Evolutionary conservation across 768 basidiomycete genomes (phyloP).

Genomic region (Leccinum barrowsii): DNA sequence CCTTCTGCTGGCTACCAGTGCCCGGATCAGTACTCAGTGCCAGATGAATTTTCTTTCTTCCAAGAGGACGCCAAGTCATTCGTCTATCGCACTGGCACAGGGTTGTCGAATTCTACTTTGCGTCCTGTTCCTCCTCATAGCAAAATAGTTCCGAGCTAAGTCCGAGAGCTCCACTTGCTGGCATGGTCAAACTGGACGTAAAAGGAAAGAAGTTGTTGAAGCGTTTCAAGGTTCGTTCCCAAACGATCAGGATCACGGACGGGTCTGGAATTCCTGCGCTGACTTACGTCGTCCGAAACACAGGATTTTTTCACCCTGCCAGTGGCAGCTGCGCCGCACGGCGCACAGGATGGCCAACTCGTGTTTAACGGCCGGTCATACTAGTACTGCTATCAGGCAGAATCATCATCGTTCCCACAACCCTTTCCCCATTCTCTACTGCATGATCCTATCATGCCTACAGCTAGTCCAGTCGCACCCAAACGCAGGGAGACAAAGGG

Average conservation of each 20-base stretch:
- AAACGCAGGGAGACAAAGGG: background rate
- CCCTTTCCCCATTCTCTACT: conserved; percentile 4
- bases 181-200: background rate
- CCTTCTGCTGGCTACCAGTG: too few relatives aligned
- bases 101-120: background rate
- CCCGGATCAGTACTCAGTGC: too few relatives aligned
- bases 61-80: background rate
- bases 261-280: background rate
- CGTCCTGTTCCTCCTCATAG: too few relatives aligned
- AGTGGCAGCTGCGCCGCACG: conserved; percentile 1
- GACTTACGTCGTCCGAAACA: background rate
- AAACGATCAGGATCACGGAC: background rate
- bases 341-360: conserved; percentile 1
- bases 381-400: background rate
- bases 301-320: background rate
- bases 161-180: background rate
- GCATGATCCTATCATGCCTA: conserved; percentile 12
- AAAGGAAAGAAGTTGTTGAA: background rate
- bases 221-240: too few relatives aligned
- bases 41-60: too few relatives aligned
- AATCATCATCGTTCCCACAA: conserved; percentile 2
- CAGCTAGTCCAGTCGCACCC: background rate
- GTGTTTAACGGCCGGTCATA: background rate
- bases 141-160: background rate
- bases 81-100: background rate